These are phyloP conservation scores for Solanum raphanifolium DNA, from an alignment of 257 asterid species.

Conservation along the genomic window DNA sequence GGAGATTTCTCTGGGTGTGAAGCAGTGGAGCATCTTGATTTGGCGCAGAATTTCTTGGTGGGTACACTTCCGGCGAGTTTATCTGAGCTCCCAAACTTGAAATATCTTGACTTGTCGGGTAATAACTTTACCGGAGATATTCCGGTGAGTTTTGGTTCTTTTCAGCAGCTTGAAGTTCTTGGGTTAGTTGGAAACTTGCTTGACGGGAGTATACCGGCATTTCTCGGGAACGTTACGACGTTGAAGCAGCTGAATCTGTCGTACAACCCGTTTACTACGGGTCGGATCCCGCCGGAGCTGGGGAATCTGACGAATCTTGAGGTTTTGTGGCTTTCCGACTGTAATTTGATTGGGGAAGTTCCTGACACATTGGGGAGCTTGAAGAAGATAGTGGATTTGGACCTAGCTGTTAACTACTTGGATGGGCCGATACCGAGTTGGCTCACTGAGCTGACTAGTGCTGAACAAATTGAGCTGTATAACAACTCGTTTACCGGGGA, in stretches of 20 bases:
- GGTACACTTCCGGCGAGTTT: constrained; percentile 51
- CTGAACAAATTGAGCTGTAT: constrained; percentile 80
- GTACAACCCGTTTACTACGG: constrained; percentile 74
- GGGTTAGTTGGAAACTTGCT: constrained; percentile 70
- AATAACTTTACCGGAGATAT: constrained; percentile 86
- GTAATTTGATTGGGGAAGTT: constrained; percentile 62
- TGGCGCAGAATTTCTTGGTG: constrained; percentile 70
- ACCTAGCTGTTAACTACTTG: constrained; percentile 59
- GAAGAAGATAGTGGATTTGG: constrained; percentile 56
- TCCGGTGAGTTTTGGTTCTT: constrained; percentile 65
- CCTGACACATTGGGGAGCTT: constrained; percentile 76
- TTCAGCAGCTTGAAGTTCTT: constrained; percentile 71
- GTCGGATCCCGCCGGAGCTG: constrained; percentile 82
- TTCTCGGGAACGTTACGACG: constrained; percentile 62
- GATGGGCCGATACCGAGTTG: constrained; percentile 64
- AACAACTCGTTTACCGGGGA: constrained; percentile 80
- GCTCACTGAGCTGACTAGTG: constrained; percentile 53
- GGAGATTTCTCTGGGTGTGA: constrained; percentile 44
- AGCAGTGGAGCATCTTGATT: constrained; percentile 66
- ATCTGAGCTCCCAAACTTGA: constrained; percentile 52
- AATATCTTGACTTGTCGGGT: constrained; percentile 76
- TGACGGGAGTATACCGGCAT: constrained; percentile 65
- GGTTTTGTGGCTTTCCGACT: constrained; percentile 80
- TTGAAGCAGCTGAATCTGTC: constrained; percentile 83
- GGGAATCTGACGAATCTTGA: constrained; percentile 65